Base-by-base conservation (phyloP, 225 moss, liverwort and hornwort species). In the Lunularia cruciata region DNA sequence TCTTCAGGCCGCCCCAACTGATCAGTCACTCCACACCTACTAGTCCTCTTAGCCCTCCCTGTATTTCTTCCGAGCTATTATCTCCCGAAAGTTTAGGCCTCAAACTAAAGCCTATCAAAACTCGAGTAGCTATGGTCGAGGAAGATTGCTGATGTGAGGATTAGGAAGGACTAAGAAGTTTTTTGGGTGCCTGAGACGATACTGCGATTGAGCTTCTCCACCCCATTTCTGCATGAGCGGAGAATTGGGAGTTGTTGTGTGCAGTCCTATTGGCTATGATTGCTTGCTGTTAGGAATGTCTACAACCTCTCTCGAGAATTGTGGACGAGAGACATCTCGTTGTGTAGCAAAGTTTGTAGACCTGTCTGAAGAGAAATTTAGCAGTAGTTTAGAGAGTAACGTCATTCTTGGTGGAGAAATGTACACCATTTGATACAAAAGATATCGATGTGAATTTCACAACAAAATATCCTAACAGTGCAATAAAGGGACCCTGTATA, bases 41-140 rank as follows among this genome's bases (percentile, higher is more conserved):
- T 14, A 96, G 96, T 73, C 96, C 96, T 12, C 68, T 92, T 32
- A 96, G 92, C 47, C 92, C 92, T 4, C 87, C 89, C 0, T 96
- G 96, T 64, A 90, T 96, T 18, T 79, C 96, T 4, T 86, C 89
- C 26, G 96, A 96, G 74, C 82, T 96, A 0, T 78, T 96, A 4
- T 96, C 96, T 47, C 86, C 96, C 0, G 92, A 96, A 84, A 90
- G 92, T 28, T 73, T 96, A 10, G 96, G 96, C 32, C 36, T 96
- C 22, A 96, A 96, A 80, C 83, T 96, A 0, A 96, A 96, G 80
- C 96, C 96, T 52, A 96, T 96, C 63, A 96, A 92, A 83, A 96
- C 96, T 23, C 86, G 96, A 52, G 81, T 92, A 49, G 70, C 88
- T 23, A 57, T 85, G 43, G 55, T 73, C 4, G 87, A 71, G 68